These are phyloP conservation scores for Benincasa hispida DNA, from an alignment of 306 rosid genomes.

Conservation along the genomic window DNA sequence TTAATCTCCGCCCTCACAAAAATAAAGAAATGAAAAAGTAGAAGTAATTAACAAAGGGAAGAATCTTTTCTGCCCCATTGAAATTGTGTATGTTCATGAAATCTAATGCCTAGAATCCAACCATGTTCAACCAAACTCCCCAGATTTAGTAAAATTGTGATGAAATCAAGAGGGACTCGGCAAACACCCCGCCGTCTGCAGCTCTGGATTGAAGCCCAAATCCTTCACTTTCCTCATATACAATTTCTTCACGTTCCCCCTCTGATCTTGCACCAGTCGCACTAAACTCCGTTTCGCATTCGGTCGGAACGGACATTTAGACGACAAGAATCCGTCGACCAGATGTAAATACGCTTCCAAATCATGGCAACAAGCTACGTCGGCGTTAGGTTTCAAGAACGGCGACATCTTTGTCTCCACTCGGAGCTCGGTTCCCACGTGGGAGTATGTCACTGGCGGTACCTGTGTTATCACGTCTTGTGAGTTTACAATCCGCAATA, in stretches of 20 bases:
- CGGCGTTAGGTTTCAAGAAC: slow-evolving; percentile 70
- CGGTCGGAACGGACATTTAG: slow-evolving; percentile 67
- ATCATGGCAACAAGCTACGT: slow-evolving; percentile 81
- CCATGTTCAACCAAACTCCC: background rate
- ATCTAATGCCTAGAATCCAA: background rate
- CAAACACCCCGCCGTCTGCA: slow-evolving; percentile 39
- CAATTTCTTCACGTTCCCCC: slow-evolving; percentile 62
- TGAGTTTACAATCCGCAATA: slow-evolving; percentile 62
- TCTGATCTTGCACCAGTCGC: slow-evolving; percentile 58
- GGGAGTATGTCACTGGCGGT: slow-evolving; percentile 60
- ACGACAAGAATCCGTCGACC: slow-evolving; percentile 84
- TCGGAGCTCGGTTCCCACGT: slow-evolving; percentile 66
- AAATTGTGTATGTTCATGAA: background rate
- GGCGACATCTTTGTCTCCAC: slow-evolving; percentile 88
- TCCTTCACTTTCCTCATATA: slow-evolving; percentile 62
- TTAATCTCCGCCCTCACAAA: background rate
- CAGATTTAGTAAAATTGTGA: background rate
- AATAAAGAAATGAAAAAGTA: background rate
- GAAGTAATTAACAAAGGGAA: background rate
- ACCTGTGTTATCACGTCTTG: slow-evolving; percentile 79
- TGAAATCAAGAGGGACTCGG: slow-evolving; percentile 55
- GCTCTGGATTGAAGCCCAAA: slow-evolving; percentile 34
- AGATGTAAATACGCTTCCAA: slow-evolving; percentile 83
- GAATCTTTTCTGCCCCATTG: background rate
- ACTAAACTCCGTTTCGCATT: slow-evolving; percentile 78